These are phyloP conservation scores for Lagenidium giganteum DNA, from an alignment of 352 stramenopile species.

Conservation along the genomic window DNA sequence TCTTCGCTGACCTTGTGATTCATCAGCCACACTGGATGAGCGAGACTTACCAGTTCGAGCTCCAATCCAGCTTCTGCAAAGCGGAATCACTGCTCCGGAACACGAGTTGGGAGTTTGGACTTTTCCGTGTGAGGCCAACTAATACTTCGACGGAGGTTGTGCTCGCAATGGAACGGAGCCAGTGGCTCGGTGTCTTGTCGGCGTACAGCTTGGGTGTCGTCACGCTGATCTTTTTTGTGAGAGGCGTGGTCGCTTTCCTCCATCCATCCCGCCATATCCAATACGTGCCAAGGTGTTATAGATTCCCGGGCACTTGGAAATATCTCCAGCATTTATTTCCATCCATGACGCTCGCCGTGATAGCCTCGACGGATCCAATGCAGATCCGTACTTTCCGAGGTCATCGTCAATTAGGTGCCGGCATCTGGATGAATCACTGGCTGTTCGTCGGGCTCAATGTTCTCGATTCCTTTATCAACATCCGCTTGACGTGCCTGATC, in stretches of 20 bases:
- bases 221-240: too few species aligned
- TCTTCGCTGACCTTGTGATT: slow-evolving; percentile 16
- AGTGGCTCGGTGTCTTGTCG: slow-evolving; percentile 1
- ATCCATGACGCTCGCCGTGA: slow-evolving; percentile 9
- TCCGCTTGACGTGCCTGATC: slow-evolving; percentile 26
- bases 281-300: too few species aligned
- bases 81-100: slow-evolving; percentile 2
- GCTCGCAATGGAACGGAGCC: neutral
- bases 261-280: neutral
- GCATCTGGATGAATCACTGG: slow-evolving; percentile 43
- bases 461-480: slow-evolving; percentile 22
- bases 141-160: slow-evolving; percentile 4
- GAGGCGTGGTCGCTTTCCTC: slow-evolving; percentile 6
- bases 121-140: neutral
- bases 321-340: too few species aligned
- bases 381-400: neutral
- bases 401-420: slow-evolving; percentile 18
- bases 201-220: too few species aligned
- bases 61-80: slow-evolving; percentile 11
- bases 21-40: slow-evolving; percentile 16
- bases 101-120: neutral
- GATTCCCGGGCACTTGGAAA: too few species aligned
- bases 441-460: slow-evolving; percentile 36
- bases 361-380: too few species aligned
- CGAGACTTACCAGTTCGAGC: slow-evolving; percentile 12